Evolutionary conservation across 306 rosid genomes (phyloP).

Genomic region (Begonia loranthoides): DNA sequence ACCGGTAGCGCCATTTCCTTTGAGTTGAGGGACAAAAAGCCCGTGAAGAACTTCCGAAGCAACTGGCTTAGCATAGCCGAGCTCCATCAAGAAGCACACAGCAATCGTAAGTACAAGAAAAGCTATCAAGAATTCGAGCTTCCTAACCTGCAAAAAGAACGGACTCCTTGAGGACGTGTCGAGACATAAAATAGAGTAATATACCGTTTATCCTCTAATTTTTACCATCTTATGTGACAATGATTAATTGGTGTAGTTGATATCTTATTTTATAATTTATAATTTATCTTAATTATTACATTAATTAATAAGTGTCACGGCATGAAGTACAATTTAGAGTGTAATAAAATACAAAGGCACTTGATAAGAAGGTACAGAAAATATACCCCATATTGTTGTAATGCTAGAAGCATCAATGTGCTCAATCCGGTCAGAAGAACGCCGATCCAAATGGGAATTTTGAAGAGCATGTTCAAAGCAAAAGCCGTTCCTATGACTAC

Average conservation of each 20-base stretch:
- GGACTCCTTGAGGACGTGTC: background rate
- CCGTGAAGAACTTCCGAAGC: constrained; percentile 57
- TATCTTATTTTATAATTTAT: background rate
- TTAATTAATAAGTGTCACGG: no score
- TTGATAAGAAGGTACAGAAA: no score
- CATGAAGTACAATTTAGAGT: no score
- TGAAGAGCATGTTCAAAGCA: constrained; percentile 57
- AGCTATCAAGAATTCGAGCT: constrained; percentile 90
- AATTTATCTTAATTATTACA: background rate
- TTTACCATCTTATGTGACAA: no score
- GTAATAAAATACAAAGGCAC: no score
- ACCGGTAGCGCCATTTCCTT: constrained; percentile 86
- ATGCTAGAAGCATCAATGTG: constrained; percentile 35
- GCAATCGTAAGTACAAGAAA: constrained; percentile 83
- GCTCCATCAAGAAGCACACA: constrained; percentile 78
- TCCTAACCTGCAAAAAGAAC: constrained; percentile 55
- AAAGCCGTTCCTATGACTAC: constrained; percentile 57
- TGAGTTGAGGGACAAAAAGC: constrained; percentile 78
- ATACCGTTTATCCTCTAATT: no score
- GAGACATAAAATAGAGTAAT: constrained; percentile 1
- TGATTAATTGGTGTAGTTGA: no score
- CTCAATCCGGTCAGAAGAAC: constrained; percentile 48
- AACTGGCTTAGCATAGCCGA: constrained; percentile 76
- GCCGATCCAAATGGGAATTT: constrained; percentile 40
- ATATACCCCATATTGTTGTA: constrained; percentile 95